phyloP scores from a whole-genome alignment of 208 protist species.

The Leishmania mexicana region DNA sequence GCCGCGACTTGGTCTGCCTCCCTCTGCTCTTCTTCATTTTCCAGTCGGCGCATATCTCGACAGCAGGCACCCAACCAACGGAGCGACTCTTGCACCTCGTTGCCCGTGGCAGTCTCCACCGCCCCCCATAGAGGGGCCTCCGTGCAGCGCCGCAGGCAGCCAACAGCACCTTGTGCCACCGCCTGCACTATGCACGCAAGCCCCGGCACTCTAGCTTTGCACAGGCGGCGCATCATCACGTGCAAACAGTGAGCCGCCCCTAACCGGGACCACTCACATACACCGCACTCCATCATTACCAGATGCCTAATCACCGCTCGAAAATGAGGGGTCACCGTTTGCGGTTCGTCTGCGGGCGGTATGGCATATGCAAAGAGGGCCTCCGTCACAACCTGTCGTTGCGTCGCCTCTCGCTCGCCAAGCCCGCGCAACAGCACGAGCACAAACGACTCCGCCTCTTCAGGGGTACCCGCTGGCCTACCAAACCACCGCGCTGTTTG shows the following conservation, averaged over 20 bases:
- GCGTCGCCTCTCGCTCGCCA: slow-evolving; percentile 2
- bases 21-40: background rate
- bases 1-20: background rate
- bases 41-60: background rate
- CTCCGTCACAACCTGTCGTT: slow-evolving; percentile 24
- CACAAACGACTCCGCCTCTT: slow-evolving; percentile 3
- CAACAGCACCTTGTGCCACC: background rate
- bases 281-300: slow-evolving; percentile 7
- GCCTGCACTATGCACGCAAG: background rate
- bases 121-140: background rate
- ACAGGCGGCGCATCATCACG: background rate
- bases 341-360: slow-evolving; percentile 6
- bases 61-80: background rate
- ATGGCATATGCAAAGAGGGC: slow-evolving; percentile 21
- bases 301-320: background rate
- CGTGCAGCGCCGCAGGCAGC: slow-evolving; percentile 8
- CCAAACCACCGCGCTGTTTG: slow-evolving; percentile 14
- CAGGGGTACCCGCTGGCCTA: background rate
- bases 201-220: background rate
- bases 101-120: slow-evolving; percentile 17
- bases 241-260: slow-evolving; percentile 12
- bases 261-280: slow-evolving; percentile 1
- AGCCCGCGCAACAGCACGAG: slow-evolving; percentile 12
- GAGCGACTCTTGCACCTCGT: slow-evolving; percentile 10
- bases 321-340: slow-evolving; percentile 3